Evolutionary conservation across 1,139 yeast species (phyloP).

Genomic region (Scheffersomyces stambukii): DNA sequence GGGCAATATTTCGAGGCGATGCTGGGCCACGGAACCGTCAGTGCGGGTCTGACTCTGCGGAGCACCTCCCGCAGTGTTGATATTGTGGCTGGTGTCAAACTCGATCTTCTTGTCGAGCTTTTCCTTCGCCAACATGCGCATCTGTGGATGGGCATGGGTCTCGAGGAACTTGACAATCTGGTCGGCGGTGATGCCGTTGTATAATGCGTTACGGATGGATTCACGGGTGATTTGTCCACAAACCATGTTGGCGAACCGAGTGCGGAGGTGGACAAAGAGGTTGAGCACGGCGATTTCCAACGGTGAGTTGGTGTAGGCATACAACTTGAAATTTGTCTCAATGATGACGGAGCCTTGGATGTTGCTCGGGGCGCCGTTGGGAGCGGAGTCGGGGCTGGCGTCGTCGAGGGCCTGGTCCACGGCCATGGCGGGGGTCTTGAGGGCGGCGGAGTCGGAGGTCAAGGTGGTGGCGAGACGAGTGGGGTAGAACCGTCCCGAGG

Average conservation of each 20-base stretch:
- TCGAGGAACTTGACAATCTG: constrained; percentile 87
- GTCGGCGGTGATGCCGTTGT: constrained; percentile 90
- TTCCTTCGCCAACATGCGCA: constrained; percentile 70
- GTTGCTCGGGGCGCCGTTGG: constrained; percentile 16
- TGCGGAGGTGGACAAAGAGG: constrained; percentile 76
- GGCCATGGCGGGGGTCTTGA: constrained; percentile 67
- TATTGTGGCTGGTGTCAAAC: constrained; percentile 55
- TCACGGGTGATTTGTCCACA: constrained; percentile 92
- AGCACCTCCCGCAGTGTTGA: constrained; percentile 47
- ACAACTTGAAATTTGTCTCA: constrained; percentile 89
- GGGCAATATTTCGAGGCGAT: constrained; percentile 66
- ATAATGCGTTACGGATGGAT: constrained; percentile 76
- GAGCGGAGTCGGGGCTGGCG: constrained; percentile 6
- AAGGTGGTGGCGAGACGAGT: constrained; percentile 87
- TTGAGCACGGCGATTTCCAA: constrained; percentile 90
- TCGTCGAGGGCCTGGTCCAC: constrained; percentile 54
- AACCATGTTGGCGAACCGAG: constrained; percentile 88
- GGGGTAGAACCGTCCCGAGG: constrained; percentile 73
- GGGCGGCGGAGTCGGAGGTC: constrained; percentile 75
- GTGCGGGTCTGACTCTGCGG: constrained; percentile 26
- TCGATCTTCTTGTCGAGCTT: constrained; percentile 62
- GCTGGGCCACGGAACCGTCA: constrained; percentile 30
- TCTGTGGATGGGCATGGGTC: constrained; percentile 92
- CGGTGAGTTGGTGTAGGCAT: constrained; percentile 94
- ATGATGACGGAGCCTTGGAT: constrained; percentile 69